Conservation (phyloP, 192 early-diverging fungal species). For the Spinellus fusiger region DNA sequence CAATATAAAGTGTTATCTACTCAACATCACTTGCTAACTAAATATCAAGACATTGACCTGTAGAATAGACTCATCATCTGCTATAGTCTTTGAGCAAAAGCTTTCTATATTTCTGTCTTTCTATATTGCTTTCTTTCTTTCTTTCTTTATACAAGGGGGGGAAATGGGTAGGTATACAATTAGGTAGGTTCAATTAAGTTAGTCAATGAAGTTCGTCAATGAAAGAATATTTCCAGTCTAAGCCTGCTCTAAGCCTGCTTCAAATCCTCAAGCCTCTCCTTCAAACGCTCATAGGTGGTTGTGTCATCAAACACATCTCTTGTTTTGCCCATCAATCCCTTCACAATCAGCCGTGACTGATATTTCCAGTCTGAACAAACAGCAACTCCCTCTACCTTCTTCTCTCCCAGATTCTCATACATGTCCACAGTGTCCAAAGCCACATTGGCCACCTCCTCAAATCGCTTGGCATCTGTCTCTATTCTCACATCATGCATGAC, state of each 20-base stretch:
- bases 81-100: no score
- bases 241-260: conserved; percentile 7
- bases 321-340: conserved; percentile 76
- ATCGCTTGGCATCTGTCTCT: conserved; percentile 60
- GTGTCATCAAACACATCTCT: conserved; percentile 69
- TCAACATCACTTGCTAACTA: no score
- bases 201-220: no score
- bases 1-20: no score
- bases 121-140: no score
- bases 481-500: conserved; percentile 72
- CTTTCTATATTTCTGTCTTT: no score
- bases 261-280: conserved; percentile 52
- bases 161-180: no score
- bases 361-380: conserved; percentile 90
- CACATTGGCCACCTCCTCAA: conserved; percentile 62
- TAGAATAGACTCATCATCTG: no score
- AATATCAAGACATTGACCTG: no score
- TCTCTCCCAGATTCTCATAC: conserved; percentile 71
- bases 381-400: conserved; percentile 35
- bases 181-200: no score
- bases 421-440: conserved; percentile 72
- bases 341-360: conserved; percentile 76
- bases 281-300: conserved; percentile 51
- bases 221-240: no score
- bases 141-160: no score